Conservation (phyloP, 225 moss, liverwort and hornwort species). For the Bryum argenteum region DNA sequence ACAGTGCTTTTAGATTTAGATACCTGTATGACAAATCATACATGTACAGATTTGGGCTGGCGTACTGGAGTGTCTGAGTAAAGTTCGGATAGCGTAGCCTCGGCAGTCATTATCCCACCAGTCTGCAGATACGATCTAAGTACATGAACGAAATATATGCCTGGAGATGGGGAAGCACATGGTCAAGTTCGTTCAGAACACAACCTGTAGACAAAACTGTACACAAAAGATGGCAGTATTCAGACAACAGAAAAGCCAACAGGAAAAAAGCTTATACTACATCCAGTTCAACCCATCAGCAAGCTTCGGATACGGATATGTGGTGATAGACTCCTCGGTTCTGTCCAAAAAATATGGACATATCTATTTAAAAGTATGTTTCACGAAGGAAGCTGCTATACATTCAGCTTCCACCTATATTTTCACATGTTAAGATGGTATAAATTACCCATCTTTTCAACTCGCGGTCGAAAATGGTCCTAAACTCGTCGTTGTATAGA, state of each 20-base stretch:
- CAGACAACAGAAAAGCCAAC: neutral
- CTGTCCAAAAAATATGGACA: constrained; percentile 31
- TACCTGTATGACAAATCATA: too few relatives aligned
- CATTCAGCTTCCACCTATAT: constrained; percentile 38
- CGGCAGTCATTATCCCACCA: too few relatives aligned
- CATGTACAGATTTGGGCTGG: too few relatives aligned
- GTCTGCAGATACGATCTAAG: too few relatives aligned
- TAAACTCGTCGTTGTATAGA: constrained; percentile 15
- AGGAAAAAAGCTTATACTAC: neutral
- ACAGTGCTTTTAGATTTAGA: too few relatives aligned
- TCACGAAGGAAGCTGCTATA: constrained; percentile 30
- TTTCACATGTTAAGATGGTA: constrained; percentile 33
- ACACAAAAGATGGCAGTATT: neutral
- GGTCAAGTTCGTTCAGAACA: too few relatives aligned
- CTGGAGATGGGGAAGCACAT: too few relatives aligned
- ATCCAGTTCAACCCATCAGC: neutral
- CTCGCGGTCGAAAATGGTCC: constrained; percentile 19
- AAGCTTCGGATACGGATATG: neutral
- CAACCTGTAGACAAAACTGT: too few relatives aligned
- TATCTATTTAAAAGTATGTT: constrained; percentile 29
- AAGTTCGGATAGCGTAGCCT: too few relatives aligned
- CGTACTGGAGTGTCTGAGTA: too few relatives aligned
- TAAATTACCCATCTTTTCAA: constrained; percentile 27
- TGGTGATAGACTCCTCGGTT: neutral
- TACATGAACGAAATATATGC: too few relatives aligned